Percentiles rank a stretch among this genome's conserved stretches.
Conservation (phyloP, 805 yeast species). For the Starmera dryadoides region DNA sequence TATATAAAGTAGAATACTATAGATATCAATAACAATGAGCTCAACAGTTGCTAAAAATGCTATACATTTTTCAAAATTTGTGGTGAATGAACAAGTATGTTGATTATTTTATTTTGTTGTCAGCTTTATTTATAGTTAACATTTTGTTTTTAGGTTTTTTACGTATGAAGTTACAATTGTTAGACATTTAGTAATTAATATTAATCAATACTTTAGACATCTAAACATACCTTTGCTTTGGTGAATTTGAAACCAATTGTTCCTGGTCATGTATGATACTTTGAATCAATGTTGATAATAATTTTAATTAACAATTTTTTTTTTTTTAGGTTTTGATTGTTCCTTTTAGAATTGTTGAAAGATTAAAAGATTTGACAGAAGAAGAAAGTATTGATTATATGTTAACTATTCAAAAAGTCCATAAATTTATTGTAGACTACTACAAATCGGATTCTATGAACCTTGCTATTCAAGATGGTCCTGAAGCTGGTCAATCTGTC, state of each 20-base stretch:
- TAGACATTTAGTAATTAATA: slow-evolving; percentile 2
- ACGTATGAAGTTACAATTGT: slow-evolving; percentile 6
- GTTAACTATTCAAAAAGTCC: slow-evolving; percentile 62
- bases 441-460: slow-evolving; percentile 82
- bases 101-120: neutral
- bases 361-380: slow-evolving; percentile 60
- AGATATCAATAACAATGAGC: no score
- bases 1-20: no score
- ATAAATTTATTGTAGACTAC: slow-evolving; percentile 53
- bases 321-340: slow-evolving; percentile 50
- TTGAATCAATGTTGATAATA: neutral
- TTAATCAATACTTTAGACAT: slow-evolving; percentile 30
- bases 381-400: slow-evolving; percentile 79
- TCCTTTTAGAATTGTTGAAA: slow-evolving; percentile 62
- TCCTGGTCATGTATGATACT: slow-evolving; percentile 72
- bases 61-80: slow-evolving; percentile 43
- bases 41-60: no score
- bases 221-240: slow-evolving; percentile 69
- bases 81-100: slow-evolving; percentile 49
- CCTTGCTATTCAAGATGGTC: slow-evolving; percentile 93
- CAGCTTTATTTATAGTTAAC: neutral
- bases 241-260: slow-evolving; percentile 90
- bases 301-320: neutral
- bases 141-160: slow-evolving; percentile 10
- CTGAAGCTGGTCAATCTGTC: slow-evolving; percentile 92